phyloP scores from a whole-genome alignment of 2,329 filamentous ascomycete species.

The Madurella mycetomatis region DNA sequence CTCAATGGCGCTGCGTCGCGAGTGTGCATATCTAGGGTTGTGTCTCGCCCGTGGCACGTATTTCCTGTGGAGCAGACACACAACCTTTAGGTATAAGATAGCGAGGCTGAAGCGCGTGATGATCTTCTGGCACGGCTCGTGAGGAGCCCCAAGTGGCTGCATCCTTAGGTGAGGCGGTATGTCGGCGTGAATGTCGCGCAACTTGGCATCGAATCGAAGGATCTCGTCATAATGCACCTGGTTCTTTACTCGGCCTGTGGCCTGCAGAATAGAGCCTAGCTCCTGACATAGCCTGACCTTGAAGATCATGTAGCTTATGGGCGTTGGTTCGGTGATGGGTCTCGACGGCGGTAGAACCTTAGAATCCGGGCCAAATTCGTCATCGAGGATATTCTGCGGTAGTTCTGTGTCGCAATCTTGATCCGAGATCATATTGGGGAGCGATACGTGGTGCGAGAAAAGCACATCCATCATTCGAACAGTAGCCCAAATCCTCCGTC shows the following conservation, averaged over 20 bases:
- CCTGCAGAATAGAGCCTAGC: slow-evolving; percentile 68
- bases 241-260: slow-evolving; percentile 52
- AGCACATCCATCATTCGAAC: slow-evolving; percentile 70
- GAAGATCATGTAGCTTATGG: slow-evolving; percentile 73
- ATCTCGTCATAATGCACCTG: slow-evolving; percentile 61
- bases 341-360: slow-evolving; percentile 63
- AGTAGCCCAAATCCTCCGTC: slow-evolving; percentile 63
- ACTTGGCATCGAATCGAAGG: slow-evolving; percentile 55
- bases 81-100: slow-evolving; percentile 80
- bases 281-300: slow-evolving; percentile 65
- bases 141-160: slow-evolving; percentile 67
- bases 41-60: slow-evolving; percentile 75
- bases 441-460: slow-evolving; percentile 69
- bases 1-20: slow-evolving; percentile 77
- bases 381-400: slow-evolving; percentile 75
- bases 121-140: slow-evolving; percentile 78
- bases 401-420: slow-evolving; percentile 71
- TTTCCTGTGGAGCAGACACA: slow-evolving; percentile 84
- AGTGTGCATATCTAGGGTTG: slow-evolving; percentile 78
- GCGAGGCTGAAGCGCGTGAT: slow-evolving; percentile 82
- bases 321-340: slow-evolving; percentile 66
- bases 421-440: slow-evolving; percentile 65
- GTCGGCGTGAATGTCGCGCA: slow-evolving; percentile 59
- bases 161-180: slow-evolving; percentile 78
- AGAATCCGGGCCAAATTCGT: slow-evolving; percentile 68